These are phyloP conservation scores for Cryphonectria radicalis DNA, from an alignment of 2,329 filamentous ascomycete species.

Conservation along the genomic window DNA sequence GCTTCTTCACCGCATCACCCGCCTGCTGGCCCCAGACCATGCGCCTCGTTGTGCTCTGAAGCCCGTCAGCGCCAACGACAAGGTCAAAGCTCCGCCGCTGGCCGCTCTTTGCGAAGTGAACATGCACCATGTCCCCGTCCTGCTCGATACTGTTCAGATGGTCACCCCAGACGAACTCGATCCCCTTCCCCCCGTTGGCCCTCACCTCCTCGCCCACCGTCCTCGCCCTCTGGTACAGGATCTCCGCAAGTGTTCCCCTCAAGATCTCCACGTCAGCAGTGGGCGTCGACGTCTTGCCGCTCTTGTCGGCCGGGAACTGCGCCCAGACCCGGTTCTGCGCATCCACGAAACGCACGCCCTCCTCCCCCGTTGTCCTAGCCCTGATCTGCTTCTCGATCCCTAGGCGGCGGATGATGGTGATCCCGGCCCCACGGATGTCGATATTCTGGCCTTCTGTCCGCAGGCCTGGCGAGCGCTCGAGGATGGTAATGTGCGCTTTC, in stretches of 20 bases:
- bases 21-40: slow-evolving; percentile 39
- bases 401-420: slow-evolving; percentile 46
- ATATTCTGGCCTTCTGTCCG: slow-evolving; percentile 48
- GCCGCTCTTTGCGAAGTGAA: slow-evolving; percentile 49
- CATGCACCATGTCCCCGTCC: slow-evolving; percentile 36
- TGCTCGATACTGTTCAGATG: slow-evolving; percentile 24
- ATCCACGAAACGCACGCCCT: slow-evolving; percentile 45
- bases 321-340: slow-evolving; percentile 34
- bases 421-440: slow-evolving; percentile 48
- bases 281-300: slow-evolving; percentile 38
- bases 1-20: slow-evolving; percentile 35
- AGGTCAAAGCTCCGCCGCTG: slow-evolving; percentile 50
- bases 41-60: slow-evolving; percentile 52
- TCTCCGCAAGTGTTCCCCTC: slow-evolving; percentile 40
- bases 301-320: slow-evolving; percentile 36
- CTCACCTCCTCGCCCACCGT: slow-evolving; percentile 17
- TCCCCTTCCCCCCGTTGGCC: slow-evolving; percentile 31
- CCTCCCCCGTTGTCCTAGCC: slow-evolving; percentile 42
- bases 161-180: slow-evolving; percentile 39
- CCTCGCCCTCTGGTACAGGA: slow-evolving; percentile 35
- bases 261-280: slow-evolving; percentile 45
- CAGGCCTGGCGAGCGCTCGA: slow-evolving; percentile 46
- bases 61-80: slow-evolving; percentile 60
- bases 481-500: slow-evolving; percentile 43
- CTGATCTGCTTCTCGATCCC: slow-evolving; percentile 44